Base-by-base conservation (phyloP, 768 basidiomycete genomes). In the Rhodotorula babjevae region DNA sequence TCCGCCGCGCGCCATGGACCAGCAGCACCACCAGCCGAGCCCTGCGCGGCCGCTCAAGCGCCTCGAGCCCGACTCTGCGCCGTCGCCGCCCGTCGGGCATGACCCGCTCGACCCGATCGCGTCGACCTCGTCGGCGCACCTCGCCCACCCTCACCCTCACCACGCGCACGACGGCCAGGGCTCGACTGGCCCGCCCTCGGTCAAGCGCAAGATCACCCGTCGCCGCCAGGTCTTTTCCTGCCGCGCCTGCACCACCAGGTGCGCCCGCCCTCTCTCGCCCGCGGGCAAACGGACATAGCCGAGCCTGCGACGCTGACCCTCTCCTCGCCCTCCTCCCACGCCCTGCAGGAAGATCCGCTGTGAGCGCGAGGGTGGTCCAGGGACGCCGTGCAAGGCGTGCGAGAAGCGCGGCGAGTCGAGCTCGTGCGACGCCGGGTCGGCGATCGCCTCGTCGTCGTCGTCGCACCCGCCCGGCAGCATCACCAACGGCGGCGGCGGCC, bases 311-410 rank as follows among this genome's bases (percentile, higher is more conserved):
- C 21, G 50, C 50, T 52, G 25, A 52, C 50, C 23, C 50, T 21
- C 50, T 25, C 25, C 23, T 14, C 50, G 25, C 50, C 25, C n/a
- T n/a, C 9, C 36, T 36, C 9, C 5, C 36, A 36, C 36, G 36
- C 36, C 36, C 9, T 9, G 27, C 63, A 71, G 71, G 3, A 72
- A 72, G 71, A 72, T 72, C 57, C 61, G 66, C 8, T 72, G 71
- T 42, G 66, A 67, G 57, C 46, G 71, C 10, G 65, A 63, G 18
- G 25, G 27, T 1, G 64, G 55, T 7, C 61, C 71, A 12, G 71
- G 71, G 2, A 40, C 46, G 36, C 36, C 71, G 15, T 72, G 71
- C 53, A 53, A 65, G 57, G 65, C 71, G 8, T 72, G 71, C 36
- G 62, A 63, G 58, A 72, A 72, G 47, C 65, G 71, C 19, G 71